Conservation (phyloP, 2,329 filamentous ascomycete species). For the Bretziella fagacearum region DNA sequence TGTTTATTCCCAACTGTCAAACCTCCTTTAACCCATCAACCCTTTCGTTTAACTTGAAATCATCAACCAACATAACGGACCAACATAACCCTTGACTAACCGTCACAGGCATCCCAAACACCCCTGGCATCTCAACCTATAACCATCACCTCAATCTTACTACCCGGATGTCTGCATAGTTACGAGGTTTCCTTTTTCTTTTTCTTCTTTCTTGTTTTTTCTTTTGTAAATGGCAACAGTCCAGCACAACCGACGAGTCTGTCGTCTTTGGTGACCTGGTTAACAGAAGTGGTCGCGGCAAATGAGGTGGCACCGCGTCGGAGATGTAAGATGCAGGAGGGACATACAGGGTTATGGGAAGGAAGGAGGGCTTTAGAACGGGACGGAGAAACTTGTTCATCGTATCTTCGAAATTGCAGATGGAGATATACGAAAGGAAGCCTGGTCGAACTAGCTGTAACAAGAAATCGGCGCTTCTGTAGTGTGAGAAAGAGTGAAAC, state of each 20-base stretch:
- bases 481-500: neutral
- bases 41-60: neutral
- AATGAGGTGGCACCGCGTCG: neutral
- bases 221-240: no score
- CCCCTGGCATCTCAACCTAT: neutral
- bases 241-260: no score
- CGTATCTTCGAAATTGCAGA: neutral
- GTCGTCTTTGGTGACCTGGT: no score
- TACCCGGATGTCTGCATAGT: neutral
- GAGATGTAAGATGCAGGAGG: neutral
- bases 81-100: neutral
- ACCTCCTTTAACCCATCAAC: neutral
- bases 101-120: no score
- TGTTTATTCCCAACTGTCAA: neutral
- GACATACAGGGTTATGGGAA: neutral
- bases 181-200: neutral
- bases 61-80: neutral
- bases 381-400: no score
- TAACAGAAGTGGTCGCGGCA: no score
- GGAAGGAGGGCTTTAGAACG: neutral
- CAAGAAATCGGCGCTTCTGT: neutral
- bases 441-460: neutral
- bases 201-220: no score
- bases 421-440: neutral
- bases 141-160: neutral